Evolutionary conservation across 1,284 basidiomycete species (phyloP), one percentile per base, ranked within the genome.

Genomic region (Austroboletus niveus): DNA sequence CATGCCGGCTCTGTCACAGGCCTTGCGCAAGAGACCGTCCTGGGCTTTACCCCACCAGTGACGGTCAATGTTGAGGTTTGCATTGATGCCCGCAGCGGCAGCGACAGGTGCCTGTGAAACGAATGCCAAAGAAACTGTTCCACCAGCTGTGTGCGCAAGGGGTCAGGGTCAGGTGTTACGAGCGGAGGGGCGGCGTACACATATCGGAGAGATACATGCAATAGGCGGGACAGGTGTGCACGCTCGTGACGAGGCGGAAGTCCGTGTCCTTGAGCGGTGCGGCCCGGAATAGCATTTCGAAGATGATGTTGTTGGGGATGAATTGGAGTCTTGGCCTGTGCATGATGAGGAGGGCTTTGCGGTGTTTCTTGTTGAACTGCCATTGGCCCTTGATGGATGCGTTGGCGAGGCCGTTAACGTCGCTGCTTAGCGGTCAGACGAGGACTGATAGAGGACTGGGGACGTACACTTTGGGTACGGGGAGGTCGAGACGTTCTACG

Each of bases 191-290:
- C 2, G 3, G 14, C 36, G n/a, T 32, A 63, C 63, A 45, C 47
- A 61, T 69, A 42, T 63, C 51, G 17, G 63, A 65, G 32, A 65
- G 57, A 17, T 69, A 65, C 51, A 65, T 58, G 24, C 52, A 63
- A n/a, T 48, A 65, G 0, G 65, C 67, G 6, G 63, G 67, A 11
- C 65, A 65, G 8, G 43, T 5, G 45, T 66, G 52, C 0, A 55
- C 17, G 44, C 45, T 57, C 0, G 60, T 69, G 52, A 68, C 65
- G 41, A 65, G 50, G 34, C 44, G 59, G 30, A 2, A 10, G 17
- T 17, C 30, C 45, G 54, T 69, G 62, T 54, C 52, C 12, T n/a
- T 59, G 29, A 65, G 57, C 7, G 10, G 27, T 5, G 53, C 57
- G 0, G 65, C 53, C 4, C 32, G 36, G 39, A 59, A 66, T 24